Conservation (phyloP, 805 yeast species). For the Ogataea philodendri region DNA sequence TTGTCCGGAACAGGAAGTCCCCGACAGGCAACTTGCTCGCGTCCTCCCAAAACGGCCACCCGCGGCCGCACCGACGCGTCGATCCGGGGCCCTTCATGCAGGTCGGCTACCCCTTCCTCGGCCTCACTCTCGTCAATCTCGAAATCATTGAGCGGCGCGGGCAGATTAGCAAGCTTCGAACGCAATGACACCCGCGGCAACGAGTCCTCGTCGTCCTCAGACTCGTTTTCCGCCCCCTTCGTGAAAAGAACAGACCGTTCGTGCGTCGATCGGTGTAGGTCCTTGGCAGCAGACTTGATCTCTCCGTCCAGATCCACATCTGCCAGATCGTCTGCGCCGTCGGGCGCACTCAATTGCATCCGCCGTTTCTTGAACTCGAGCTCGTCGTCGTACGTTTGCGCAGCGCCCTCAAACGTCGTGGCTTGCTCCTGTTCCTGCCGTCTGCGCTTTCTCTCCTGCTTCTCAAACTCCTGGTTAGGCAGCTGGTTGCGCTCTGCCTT, state of each 20-base stretch:
- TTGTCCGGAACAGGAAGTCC: conserved; percentile 2
- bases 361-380: conserved; percentile 37
- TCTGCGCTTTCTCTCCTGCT: conserved; percentile 33
- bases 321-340: conserved; percentile 17
- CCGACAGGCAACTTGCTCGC: background rate
- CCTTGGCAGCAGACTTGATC: conserved; percentile 36
- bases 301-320: conserved; percentile 31
- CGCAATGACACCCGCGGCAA: conserved; percentile 5
- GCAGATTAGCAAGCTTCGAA: conserved; percentile 16
- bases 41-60: background rate
- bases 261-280: conserved; percentile 33
- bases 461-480: conserved; percentile 36
- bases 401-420: conserved; percentile 24
- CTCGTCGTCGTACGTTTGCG: conserved; percentile 16
- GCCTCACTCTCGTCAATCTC: conserved; percentile 37
- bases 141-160: conserved; percentile 40
- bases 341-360: conserved; percentile 39
- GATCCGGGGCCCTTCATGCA: background rate
- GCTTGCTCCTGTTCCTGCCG: conserved; percentile 21
- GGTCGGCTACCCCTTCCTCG: conserved; percentile 9
- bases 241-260: conserved; percentile 38
- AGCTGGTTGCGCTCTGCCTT: conserved; percentile 46
- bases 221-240: conserved; percentile 10
- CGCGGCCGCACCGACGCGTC: background rate
- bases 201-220: conserved; percentile 15